Conservation (phyloP, 257 asterid species). For the Solanum chiquidenum region DNA sequence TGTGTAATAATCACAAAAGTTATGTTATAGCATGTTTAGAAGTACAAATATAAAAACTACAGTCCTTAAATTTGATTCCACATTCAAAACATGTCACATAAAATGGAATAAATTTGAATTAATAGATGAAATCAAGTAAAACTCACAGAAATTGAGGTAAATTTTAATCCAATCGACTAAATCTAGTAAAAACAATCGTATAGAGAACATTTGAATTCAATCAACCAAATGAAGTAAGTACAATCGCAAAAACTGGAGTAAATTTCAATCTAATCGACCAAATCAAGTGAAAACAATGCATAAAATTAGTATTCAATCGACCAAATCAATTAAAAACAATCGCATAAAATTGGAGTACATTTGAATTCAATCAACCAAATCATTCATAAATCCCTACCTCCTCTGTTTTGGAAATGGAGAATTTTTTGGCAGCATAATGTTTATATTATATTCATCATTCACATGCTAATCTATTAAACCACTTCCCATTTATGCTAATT, state of each 20-base stretch:
- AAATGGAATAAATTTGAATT: not conserved
- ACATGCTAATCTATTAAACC: conserved; percentile 50
- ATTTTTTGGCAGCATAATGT: conserved; percentile 12
- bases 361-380: not conserved
- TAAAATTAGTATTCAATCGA: too few species aligned
- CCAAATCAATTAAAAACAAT: not conserved
- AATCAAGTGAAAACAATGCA: not conserved
- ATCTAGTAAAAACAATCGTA: not conserved
- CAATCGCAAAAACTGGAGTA: not conserved
- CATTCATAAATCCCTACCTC: too few species aligned
- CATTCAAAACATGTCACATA: not conserved
- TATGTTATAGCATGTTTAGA: not conserved
- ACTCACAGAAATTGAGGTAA: too few species aligned
- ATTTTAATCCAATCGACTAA: not conserved
- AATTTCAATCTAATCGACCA: not conserved
- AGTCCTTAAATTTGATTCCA: not conserved
- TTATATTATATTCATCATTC: conserved; percentile 36
- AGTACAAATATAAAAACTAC: not conserved
- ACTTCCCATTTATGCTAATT: too few species aligned
- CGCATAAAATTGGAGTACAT: not conserved
- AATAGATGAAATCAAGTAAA: not conserved
- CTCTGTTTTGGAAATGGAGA: too few species aligned
- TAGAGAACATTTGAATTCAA: not conserved
- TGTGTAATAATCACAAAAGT: not conserved
- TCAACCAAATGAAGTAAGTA: not conserved